phyloP scores from a whole-genome alignment of 805 yeast genomes.

The Wickerhamomyces chambardii region DNA sequence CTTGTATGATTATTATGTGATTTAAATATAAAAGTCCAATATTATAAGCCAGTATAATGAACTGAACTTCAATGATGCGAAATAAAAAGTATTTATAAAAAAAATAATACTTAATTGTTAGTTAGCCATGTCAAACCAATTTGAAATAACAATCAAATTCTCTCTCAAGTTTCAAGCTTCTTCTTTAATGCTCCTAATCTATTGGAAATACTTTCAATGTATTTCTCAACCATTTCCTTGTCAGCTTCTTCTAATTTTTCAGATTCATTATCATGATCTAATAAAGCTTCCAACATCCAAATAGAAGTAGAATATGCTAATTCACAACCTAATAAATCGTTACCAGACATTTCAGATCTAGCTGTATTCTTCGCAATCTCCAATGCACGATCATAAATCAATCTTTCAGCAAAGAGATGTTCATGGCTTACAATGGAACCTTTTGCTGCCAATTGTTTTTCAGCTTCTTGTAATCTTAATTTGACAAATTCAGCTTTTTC shows the following conservation, averaged over 20 bases:
- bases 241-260: slow-evolving; percentile 63
- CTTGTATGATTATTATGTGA: too few relatives aligned
- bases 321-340: slow-evolving; percentile 69
- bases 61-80: too few relatives aligned
- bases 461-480: slow-evolving; percentile 43
- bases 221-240: slow-evolving; percentile 64
- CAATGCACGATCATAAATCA: slow-evolving; percentile 86
- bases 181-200: slow-evolving; percentile 64
- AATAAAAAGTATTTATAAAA: too few relatives aligned
- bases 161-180: slow-evolving; percentile 36
- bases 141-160: too few relatives aligned
- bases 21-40: too few relatives aligned
- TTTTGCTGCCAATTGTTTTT: slow-evolving; percentile 18
- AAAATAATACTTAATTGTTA: too few relatives aligned
- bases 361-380: slow-evolving; percentile 93
- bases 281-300: slow-evolving; percentile 90
- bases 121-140: too few relatives aligned
- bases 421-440: slow-evolving; percentile 4
- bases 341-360: slow-evolving; percentile 67
- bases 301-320: slow-evolving; percentile 83
- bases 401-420: slow-evolving; percentile 63
- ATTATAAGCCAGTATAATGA: too few relatives aligned
- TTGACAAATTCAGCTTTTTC: slow-evolving; percentile 81
- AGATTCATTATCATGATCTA: slow-evolving; percentile 37
- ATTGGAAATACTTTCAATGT: slow-evolving; percentile 75